Evolutionary conservation across 306 rosid species (phyloP), one percentile per base, ranked within the genome.

Genomic region (Cucurbita maxima): DNA sequence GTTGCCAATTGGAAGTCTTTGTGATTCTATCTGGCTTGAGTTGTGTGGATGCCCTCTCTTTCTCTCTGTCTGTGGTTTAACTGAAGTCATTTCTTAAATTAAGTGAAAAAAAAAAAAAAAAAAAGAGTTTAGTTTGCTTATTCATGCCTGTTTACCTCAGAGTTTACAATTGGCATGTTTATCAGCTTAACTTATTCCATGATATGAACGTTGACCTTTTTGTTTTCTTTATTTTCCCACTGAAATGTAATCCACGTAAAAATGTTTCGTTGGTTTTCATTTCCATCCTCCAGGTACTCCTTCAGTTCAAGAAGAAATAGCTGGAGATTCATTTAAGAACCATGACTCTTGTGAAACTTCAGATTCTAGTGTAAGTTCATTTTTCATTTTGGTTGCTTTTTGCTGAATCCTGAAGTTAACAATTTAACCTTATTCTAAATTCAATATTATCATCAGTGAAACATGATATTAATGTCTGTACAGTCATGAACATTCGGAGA

Each of bases 331-430:
- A 43, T 52, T 52, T 34, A 71, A 76, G 76, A 41, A 69, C 58
- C 77, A 37, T 52, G 15, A 16, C 55, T 85, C 84, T 38, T 76
- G 81, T 76, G 90, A 80, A 75, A 76, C 38, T 64, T 18, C 3
- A 16, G 75, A 40, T 61, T 75, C 81, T 77, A 84, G 84, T 81
- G 96, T 92, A 79, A 85, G 92, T 76, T 45, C 16, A 52, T 71
- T 63, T 73, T 63, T 41, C 38, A 47, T 55, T 45, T 12, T 40
- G 11, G 47, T 36, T 63, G 44, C 34, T 72, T 9, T 55, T 55
- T 14, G 16, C 62, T 54, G 55, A 48, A 14, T 20, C 44, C 13
- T 58, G 47, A 52, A 12, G 50, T 19, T 7, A 9, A 10, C 22
- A 19, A 10, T 67, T 8, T 44, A 22, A 36, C 15, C 19, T n/a